phyloP scores from a whole-genome alignment of 73 alveolate genomes.

The Paraurostyla sp. region DNA sequence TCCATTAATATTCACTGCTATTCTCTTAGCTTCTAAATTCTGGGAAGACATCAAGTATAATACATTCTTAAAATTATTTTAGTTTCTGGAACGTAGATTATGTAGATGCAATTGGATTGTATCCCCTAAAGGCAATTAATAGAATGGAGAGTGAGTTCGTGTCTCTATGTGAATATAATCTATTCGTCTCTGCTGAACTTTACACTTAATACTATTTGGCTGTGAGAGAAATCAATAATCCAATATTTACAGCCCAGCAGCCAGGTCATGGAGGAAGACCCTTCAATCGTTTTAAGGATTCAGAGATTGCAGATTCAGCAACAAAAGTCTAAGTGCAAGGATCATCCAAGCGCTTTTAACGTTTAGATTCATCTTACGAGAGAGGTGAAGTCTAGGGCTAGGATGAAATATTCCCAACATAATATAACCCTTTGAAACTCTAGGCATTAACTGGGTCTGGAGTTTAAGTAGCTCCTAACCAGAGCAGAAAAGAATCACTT shows the following conservation, averaged over 20 bases:
- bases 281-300: background rate
- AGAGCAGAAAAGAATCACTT: too few relatives aligned
- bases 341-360: too few relatives aligned
- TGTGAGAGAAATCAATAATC: conserved; percentile 43
- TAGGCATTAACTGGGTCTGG: too few relatives aligned
- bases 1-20: conserved; percentile 70
- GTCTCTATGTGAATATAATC: conserved; percentile 64
- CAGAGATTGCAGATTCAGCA: background rate
- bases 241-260: background rate
- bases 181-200: conserved; percentile 65
- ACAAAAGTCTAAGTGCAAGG: background rate
- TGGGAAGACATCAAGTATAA: conserved; percentile 78
- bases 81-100: conserved; percentile 81
- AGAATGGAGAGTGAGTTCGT: conserved; percentile 69
- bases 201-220: conserved; percentile 71
- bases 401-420: conserved; percentile 1
- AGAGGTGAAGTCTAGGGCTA: background rate
- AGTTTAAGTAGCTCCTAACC: too few relatives aligned
- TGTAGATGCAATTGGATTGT: conserved; percentile 45
- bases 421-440: too few relatives aligned
- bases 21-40: conserved; percentile 71
- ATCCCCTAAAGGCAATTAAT: conserved; percentile 56
- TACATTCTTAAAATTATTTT: background rate
- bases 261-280: background rate
- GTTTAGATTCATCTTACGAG: conserved; percentile 1